Base-by-base conservation (phyloP, 306 rosid genomes). In the Acmispon strigosus region DNA sequence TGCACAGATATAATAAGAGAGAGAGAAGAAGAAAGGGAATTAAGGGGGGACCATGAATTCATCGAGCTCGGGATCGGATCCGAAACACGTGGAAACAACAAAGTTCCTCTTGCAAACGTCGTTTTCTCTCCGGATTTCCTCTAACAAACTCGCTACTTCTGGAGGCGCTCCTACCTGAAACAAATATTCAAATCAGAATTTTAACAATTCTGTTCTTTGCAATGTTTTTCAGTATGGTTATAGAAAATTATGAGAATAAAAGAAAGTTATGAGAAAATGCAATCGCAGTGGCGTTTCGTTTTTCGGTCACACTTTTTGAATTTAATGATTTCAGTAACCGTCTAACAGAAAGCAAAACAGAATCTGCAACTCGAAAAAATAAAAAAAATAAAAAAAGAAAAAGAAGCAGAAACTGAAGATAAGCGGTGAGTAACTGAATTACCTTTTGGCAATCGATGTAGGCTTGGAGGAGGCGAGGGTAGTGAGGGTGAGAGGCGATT, bases 21-120 rank as follows among this genome's bases (percentile, higher is more conserved):
- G 48, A 14, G 60, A 68, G 57, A 47, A 52, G 17, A 15, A 64
- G 37, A 34, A 8, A 34, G 52, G 39, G 51, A 49, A 29, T 65
- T 6, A 18, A 29, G 68, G 76, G 90, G 90, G 86, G 91, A 91
- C 96, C 97, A 91, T 91, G 86, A 91, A 91, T 60, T 86, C 88
- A 56, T 88, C 97, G 65, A 91, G 96, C 86, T 91, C 97, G 87
- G 88, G 97, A 87, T 91, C 97, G 87, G 76, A 84, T 81, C 93
- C 93, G 18, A 85, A 44, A 82, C 93, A 87, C 91, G 90, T 85
- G 92, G 91, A 80, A 63, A 70, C 76, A 44, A 66, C 72, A n/a
- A n/a, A n/a, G 54, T 83, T 81, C n/a, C 70, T 34, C 78, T 87
- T 82, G 68, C 78, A 77, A 61, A 73, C 37, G 76, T 89, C 88